Evolutionary conservation across 768 basidiomycete species (phyloP), one percentile per base, ranked within the genome.

Genomic region (Mycena vitilis): DNA sequence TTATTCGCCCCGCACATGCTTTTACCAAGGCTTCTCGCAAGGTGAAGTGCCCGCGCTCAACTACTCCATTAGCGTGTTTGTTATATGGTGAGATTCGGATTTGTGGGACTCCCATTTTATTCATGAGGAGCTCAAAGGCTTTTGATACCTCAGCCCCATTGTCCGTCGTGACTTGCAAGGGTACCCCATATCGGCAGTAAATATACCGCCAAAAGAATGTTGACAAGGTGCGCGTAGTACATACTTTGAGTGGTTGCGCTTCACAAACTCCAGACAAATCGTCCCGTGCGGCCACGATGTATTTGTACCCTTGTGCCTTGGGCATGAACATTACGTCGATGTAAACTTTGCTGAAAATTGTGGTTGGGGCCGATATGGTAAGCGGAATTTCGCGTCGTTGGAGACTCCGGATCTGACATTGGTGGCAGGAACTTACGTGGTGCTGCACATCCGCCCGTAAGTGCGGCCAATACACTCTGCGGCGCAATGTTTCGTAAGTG

Each of bases 381-480:
- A 71, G 73, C 0, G 74, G 72, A 25, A 64, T 73, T 10, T 72
- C 56, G 5, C 74, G 30, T n/a, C 61, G 51, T 9, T 64, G 44
- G 0, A 58, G 59, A 16, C 51, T 60, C 9, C 71, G 70, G 1
- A 69, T 49, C 61, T 79, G 78, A 25, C 79, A 80, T 15, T 71
- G 25, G 20, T 74, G 71, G 47, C 79, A 80, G 0, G 79, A 77
- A 34, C 63, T 42, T 0, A 79, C 68, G 53, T 74, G 74, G 52
- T 75, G 74, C 5, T 69, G 51, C 0, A 80, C 38, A n/a, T 78
- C 71, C 0, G 60, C 60, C 2, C 60, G 47, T 13, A 60, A 25
- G 15, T 60, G 60, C 40, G 60, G 60, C 60, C 60, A 60, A 12
- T 37, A 60, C 1, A 60, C 47, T 38, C 60, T 34, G 4, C 36